These are phyloP conservation scores for Eucalyptus tenuipes DNA, from an alignment of 345 rosid species.

Conservation along the genomic window DNA sequence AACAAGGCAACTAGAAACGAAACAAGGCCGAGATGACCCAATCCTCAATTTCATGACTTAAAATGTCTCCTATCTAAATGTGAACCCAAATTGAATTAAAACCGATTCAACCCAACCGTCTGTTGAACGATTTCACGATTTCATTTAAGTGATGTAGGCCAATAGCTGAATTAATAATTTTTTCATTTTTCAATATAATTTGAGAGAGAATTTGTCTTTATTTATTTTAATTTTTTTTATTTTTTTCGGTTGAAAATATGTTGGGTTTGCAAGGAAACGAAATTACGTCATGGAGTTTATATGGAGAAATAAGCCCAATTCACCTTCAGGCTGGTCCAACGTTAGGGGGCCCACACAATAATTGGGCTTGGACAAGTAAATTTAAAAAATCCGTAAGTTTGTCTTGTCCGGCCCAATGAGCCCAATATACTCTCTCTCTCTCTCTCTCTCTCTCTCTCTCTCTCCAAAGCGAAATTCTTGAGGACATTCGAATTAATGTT, in stretches of 20 bases:
- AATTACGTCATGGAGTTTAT: background rate
- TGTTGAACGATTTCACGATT: background rate
- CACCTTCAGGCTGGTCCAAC: background rate
- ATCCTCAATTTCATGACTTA: background rate
- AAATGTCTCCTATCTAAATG: background rate
- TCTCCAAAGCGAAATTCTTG: no score
- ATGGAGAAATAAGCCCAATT: background rate
- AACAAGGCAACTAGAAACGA: background rate
- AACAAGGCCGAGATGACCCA: background rate
- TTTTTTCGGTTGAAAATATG: no score
- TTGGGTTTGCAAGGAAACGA: background rate
- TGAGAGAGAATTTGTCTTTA: background rate
- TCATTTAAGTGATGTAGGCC: background rate
- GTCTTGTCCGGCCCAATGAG: background rate
- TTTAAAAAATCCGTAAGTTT: background rate
- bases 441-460: background rate
- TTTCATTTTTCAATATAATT: rapidly evolving
- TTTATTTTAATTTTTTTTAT: background rate
- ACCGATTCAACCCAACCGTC: background rate
- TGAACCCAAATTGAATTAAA: background rate
- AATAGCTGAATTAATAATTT: background rate
- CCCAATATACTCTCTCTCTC: background rate
- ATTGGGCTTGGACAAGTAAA: background rate
- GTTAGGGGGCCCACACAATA: background rate
- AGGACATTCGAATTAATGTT: no score